Percentiles rank a stretch among this genome's conserved stretches.
phyloP scores from a whole-genome alignment of 2,329 filamentous ascomycete genomes.

The Orbilia blumenaviensis region DNA sequence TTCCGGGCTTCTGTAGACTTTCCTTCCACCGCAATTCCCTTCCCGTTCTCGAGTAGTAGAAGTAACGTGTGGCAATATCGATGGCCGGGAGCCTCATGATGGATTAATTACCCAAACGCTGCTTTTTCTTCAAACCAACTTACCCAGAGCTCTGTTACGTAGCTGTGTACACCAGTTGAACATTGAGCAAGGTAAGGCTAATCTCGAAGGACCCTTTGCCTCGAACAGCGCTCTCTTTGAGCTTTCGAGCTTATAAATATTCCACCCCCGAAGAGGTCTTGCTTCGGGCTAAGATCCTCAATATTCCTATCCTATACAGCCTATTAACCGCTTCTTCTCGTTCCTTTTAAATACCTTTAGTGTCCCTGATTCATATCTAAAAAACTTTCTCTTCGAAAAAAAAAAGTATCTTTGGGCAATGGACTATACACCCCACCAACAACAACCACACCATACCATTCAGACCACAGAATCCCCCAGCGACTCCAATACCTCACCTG shows the following conservation, averaged over 20 bases:
- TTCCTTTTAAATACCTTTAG: background rate
- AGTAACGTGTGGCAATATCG: background rate
- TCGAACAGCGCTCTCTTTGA: background rate
- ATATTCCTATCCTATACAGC: background rate
- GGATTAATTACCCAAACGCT: background rate
- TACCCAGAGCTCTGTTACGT: no score
- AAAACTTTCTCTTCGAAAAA: background rate
- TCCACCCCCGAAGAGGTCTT: background rate
- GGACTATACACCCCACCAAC: constrained; percentile 14
- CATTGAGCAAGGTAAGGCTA: no score
- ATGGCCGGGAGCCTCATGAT: background rate
- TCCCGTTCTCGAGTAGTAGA: background rate
- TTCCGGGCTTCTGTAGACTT: background rate
- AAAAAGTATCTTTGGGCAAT: constrained; percentile 8
- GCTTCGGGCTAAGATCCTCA: background rate
- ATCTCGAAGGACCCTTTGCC: background rate
- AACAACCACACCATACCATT: background rate
- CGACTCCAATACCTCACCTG: background rate
- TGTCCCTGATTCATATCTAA: constrained; percentile 1
- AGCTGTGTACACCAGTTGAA: no score
- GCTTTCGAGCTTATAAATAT: background rate
- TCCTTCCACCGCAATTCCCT: background rate
- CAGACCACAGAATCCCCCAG: background rate
- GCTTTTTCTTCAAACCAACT: no score
- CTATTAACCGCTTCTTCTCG: background rate